These are phyloP conservation scores for Coelastrella sp. DNA, from an alignment of 139 green algal genomes.

Conservation along the genomic window DNA sequence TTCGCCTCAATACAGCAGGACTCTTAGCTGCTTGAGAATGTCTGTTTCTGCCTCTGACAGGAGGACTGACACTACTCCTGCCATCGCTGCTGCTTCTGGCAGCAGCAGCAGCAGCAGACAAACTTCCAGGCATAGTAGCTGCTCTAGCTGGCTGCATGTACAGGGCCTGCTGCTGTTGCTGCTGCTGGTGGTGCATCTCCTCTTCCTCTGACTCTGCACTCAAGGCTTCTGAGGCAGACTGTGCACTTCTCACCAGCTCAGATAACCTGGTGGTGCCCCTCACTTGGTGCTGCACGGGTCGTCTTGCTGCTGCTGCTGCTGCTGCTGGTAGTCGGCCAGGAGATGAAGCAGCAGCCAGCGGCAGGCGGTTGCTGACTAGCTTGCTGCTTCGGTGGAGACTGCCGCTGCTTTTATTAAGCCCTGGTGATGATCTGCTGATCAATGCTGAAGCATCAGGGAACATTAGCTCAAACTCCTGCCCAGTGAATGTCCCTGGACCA, in stretches of 20 bases:
- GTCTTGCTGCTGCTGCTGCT: not conserved
- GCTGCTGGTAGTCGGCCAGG: not conserved
- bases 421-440: not conserved
- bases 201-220: not conserved
- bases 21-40: not conserved
- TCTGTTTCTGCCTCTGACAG: not conserved
- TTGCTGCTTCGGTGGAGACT: not conserved
- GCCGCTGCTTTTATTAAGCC: not conserved
- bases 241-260: not conserved
- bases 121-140: not conserved
- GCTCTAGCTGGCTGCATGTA: not conserved
- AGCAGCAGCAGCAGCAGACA: not conserved
- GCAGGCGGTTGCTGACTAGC: not conserved
- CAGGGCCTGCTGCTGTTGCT: not conserved
- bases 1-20: not conserved
- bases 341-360: not conserved
- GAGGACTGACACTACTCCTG: not conserved
- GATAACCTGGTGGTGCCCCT: not conserved
- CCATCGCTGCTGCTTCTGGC: not conserved
- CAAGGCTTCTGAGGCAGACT: constrained; percentile 5
- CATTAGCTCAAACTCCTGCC: not conserved
- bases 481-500: no score
- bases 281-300: no score
- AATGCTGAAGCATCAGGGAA: not conserved
- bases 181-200: not conserved